Evolutionary conservation across 1,139 yeast genomes (phyloP).

Genomic region (Geotrichum histeridarum): DNA sequence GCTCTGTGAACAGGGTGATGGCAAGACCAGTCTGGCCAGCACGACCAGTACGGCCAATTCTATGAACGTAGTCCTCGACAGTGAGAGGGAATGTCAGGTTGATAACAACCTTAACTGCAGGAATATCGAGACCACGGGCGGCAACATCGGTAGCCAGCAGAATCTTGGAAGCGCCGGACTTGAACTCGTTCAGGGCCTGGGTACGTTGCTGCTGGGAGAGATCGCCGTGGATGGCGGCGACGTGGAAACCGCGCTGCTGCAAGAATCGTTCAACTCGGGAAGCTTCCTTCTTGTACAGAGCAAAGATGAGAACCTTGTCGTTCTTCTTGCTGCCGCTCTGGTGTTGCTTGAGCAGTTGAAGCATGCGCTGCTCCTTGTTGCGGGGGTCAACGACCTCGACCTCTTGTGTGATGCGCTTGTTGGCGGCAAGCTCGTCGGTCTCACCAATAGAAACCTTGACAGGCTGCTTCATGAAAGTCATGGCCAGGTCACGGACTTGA

Average conservation of each 20-base stretch:
- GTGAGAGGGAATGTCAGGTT: conserved; percentile 96
- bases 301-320: conserved; percentile 85
- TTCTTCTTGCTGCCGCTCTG: conserved; percentile 56
- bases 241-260: conserved; percentile 65
- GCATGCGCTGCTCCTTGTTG: conserved; percentile 70
- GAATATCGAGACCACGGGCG: conserved; percentile 96
- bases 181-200: conserved; percentile 77
- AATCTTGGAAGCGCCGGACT: conserved; percentile 68
- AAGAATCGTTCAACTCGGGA: conserved; percentile 77
- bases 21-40: conserved; percentile 96
- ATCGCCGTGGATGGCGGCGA: conserved; percentile 96
- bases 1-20: conserved; percentile 92
- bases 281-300: conserved; percentile 95
- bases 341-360: conserved; percentile 68
- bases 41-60: conserved; percentile 98
- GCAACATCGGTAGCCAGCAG: conserved; percentile 97
- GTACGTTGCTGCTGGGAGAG: conserved; percentile 90
- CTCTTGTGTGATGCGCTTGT: conserved; percentile 84
- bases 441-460: conserved; percentile 90
- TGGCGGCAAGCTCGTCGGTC: conserved; percentile 88
- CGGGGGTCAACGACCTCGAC: conserved; percentile 89
- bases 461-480: conserved; percentile 71
- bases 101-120: conserved; percentile 93
- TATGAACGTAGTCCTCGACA: conserved; percentile 94
- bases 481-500: conserved; percentile 78